These are phyloP conservation scores for Hypoxylon fuscum DNA, from an alignment of 495 filamentous ascomycete species.

Conservation along the genomic window DNA sequence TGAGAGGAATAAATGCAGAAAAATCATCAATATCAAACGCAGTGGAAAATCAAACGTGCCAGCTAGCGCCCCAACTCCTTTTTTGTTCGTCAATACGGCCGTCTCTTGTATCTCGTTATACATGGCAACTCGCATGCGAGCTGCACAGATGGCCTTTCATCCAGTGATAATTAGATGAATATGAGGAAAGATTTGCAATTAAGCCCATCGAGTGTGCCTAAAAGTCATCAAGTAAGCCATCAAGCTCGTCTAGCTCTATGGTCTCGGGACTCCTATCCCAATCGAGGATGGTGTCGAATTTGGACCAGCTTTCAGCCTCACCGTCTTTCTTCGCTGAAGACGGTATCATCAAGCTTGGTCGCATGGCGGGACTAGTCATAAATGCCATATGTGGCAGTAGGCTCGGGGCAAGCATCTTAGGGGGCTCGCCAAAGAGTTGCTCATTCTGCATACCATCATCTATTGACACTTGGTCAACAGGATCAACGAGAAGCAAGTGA, in stretches of 20 bases:
- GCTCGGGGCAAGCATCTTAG: slow-evolving; percentile 44
- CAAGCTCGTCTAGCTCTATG: slow-evolving; percentile 90
- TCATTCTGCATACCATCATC: slow-evolving; percentile 62
- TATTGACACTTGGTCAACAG: slow-evolving; percentile 56
- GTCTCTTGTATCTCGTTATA: slow-evolving; percentile 42
- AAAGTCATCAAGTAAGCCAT: slow-evolving; percentile 81
- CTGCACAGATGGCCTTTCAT: slow-evolving; percentile 25
- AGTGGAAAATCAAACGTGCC: slow-evolving; percentile 19
- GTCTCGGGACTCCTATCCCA: slow-evolving; percentile 85
- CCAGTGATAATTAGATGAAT: slow-evolving; percentile 15
- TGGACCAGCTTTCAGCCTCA: slow-evolving; percentile 61
- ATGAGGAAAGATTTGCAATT: slow-evolving; percentile 16
- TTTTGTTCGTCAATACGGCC: slow-evolving; percentile 43
- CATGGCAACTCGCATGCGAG: slow-evolving; percentile 29
- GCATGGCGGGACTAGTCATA: slow-evolving; percentile 55
- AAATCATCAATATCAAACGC: slow-evolving; percentile 11
- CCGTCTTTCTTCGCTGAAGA: slow-evolving; percentile 62
- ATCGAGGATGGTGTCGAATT: slow-evolving; percentile 62
- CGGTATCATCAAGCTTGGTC: slow-evolving; percentile 51
- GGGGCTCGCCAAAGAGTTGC: slow-evolving; percentile 61
- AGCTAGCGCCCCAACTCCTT: slow-evolving; percentile 40
- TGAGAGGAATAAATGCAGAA: slow-evolving; percentile 41
- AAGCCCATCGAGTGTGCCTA: slow-evolving; percentile 45
- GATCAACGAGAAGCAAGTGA: slow-evolving; percentile 53
- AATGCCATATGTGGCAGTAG: slow-evolving; percentile 47